These are phyloP conservation scores for Yarrowia bubula DNA, from an alignment of 805 yeast species.

Conservation along the genomic window DNA sequence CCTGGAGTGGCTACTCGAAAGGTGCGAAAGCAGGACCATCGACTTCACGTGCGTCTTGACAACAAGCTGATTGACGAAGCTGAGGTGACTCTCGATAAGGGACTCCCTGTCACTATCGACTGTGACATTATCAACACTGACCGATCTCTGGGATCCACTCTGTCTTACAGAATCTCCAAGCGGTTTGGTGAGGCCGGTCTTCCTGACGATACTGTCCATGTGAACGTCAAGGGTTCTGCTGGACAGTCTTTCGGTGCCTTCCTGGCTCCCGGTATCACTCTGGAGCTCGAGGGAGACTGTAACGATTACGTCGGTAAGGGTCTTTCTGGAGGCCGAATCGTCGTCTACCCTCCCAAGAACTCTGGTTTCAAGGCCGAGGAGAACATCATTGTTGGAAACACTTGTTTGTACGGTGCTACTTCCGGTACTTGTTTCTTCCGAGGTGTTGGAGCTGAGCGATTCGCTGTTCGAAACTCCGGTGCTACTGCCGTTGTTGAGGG, in stretches of 20 bases:
- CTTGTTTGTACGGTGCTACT: conserved; percentile 97
- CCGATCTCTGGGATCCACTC: conserved; percentile 92
- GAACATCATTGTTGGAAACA: conserved; percentile 94
- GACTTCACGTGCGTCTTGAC: conserved; percentile 87
- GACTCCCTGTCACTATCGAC: conserved; percentile 92
- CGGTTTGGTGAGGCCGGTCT: conserved; percentile 88
- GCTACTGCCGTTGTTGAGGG: conserved; percentile 97
- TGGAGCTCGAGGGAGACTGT: conserved; percentile 95
- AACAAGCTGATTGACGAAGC: conserved; percentile 96
- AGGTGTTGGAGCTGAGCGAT: conserved; percentile 98
- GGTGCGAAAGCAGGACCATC: conserved; percentile 90
- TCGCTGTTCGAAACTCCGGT: conserved; percentile 98
- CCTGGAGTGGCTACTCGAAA: conserved; percentile 96
- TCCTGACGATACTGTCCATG: conserved; percentile 95
- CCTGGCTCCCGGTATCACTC: conserved; percentile 92
- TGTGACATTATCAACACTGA: conserved; percentile 94
- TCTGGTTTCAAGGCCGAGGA: conserved; percentile 90
- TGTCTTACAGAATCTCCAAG: conserved; percentile 91
- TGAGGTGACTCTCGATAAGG: conserved; percentile 90
- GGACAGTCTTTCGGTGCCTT: conserved; percentile 99
- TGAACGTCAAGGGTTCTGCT: conserved; percentile 86
- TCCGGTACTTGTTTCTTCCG: conserved; percentile 90
- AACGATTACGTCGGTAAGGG: conserved; percentile 98
- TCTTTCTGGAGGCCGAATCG: conserved; percentile 88
- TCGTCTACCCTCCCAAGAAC: conserved; percentile 86